Base-by-base conservation (phyloP, 2,329 filamentous ascomycete genomes). In the Fusarium compactum region DNA sequence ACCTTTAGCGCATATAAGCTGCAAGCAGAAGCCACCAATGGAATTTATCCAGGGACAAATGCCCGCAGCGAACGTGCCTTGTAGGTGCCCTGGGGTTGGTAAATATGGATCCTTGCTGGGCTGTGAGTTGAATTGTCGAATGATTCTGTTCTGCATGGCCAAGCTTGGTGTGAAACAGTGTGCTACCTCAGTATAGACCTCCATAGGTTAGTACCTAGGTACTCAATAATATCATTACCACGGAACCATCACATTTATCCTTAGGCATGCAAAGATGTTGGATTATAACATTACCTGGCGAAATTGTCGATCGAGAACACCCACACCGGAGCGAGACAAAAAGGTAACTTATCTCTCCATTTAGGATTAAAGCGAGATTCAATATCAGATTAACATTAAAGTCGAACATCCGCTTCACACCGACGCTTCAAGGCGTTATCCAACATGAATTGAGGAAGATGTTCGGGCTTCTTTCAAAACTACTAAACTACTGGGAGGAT, bases 1-100 rank as follows among this genome's bases (percentile, higher is more conserved):
- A 41, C 20, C 29, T 58, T 64, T 40, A 63, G 43, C n/a, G 53
- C 22, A 34, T 20, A 16, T 15, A 50, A 56, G 24, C 45, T 56
- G 56, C 29, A 58, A 44, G 25, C 27, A 41, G 24, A 41, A 20
- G 29, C 16, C 46, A 25, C 56, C 56, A 54, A 54, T 58, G 22
- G 12, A 29, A 9, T 41, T 58, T 27, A 52, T 10, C 8, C 32
- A 16, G 20, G 48, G 22, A 52, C 48, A 52, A 52, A 52, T 41
- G n/a, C 48, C 32, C 34, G 15, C 50, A 41, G 18, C 15, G 18
- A 27, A 52, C 16, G 32, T 52, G 50, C 24, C 32, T 53, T 53
- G 50, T 25, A 29, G 34, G 34, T 38, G 34, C 18, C 10, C 20
- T 53, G 24, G 50, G 32, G 34, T 53, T 53, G 25, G 15, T n/a